Evolutionary conservation across 768 basidiomycete species (phyloP).

Genomic region (Mycena metata): DNA sequence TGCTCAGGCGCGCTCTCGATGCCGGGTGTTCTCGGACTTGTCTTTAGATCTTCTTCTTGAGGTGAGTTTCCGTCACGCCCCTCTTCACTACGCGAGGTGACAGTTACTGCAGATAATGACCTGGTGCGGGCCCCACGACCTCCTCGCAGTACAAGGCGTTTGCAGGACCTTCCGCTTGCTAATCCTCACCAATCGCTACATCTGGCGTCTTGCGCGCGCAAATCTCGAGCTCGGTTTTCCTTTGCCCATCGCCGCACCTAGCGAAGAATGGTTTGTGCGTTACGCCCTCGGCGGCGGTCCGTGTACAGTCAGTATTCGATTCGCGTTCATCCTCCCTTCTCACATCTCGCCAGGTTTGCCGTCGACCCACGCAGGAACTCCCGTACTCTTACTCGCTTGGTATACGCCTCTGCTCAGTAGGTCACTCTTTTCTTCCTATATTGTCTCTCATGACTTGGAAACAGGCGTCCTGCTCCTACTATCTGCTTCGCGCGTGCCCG

Average conservation of each 20-base stretch:
- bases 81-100: background rate
- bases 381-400: conserved; percentile 1
- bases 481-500: background rate
- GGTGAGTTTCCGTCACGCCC: background rate
- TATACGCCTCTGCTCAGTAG: background rate
- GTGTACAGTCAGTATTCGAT: background rate
- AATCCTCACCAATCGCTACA: background rate
- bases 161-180: background rate
- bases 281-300: background rate
- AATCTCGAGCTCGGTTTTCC: background rate
- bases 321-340: background rate
- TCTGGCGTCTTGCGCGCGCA: conserved; percentile 6
- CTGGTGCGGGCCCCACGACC: background rate
- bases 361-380: background rate
- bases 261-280: background rate
- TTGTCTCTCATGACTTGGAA: too few relatives aligned
- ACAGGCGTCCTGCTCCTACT: conserved; percentile 14
- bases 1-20: background rate
- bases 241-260: background rate
- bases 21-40: background rate
- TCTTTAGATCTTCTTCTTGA: background rate
- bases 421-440: background rate
- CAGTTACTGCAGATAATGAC: background rate
- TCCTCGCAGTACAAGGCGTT: background rate
- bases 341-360: background rate